Evolutionary conservation across 1,284 basidiomycete species (phyloP).

Genomic region (Polyporus tsugae): DNA sequence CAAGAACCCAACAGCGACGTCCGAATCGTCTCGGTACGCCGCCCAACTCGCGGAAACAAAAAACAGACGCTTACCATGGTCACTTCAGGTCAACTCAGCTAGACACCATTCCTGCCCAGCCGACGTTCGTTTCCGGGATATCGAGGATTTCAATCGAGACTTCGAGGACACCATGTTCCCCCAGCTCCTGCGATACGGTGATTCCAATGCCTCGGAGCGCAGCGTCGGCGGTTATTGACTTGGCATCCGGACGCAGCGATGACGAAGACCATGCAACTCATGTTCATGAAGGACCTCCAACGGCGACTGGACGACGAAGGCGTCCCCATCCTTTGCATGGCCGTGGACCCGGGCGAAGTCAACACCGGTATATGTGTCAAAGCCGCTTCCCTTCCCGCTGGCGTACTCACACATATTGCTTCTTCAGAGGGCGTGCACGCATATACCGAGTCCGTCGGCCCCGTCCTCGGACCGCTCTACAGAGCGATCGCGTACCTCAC

Average conservation of each 20-base stretch:
- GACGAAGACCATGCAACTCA: constrained; percentile 30
- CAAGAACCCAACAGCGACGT: constrained; percentile 2
- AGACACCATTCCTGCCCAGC: background rate
- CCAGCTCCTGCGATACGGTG: constrained; percentile 48
- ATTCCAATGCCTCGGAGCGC: too few relatives aligned
- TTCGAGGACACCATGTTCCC: constrained; percentile 40
- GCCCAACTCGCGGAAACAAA: background rate
- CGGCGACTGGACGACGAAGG: constrained; percentile 38
- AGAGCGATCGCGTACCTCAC: constrained; percentile 41
- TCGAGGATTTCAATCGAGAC: constrained; percentile 51
- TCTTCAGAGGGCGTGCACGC: constrained; percentile 33
- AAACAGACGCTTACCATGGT: background rate
- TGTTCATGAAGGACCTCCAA: constrained; percentile 42
- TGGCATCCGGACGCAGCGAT: background rate
- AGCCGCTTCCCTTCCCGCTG: too few relatives aligned
- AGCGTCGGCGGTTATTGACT: too few relatives aligned
- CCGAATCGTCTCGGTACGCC: background rate
- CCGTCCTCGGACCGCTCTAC: constrained; percentile 34
- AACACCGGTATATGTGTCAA: constrained; percentile 43
- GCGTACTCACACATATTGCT: background rate
- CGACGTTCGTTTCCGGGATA: constrained; percentile 42
- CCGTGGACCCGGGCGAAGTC: constrained; percentile 48
- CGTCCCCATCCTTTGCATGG: constrained; percentile 36
- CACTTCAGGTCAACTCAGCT: background rate
- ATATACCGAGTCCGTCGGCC: constrained; percentile 29